These are phyloP conservation scores for Cephaloascus albidus DNA, from an alignment of 805 yeast species.

Conservation along the genomic window DNA sequence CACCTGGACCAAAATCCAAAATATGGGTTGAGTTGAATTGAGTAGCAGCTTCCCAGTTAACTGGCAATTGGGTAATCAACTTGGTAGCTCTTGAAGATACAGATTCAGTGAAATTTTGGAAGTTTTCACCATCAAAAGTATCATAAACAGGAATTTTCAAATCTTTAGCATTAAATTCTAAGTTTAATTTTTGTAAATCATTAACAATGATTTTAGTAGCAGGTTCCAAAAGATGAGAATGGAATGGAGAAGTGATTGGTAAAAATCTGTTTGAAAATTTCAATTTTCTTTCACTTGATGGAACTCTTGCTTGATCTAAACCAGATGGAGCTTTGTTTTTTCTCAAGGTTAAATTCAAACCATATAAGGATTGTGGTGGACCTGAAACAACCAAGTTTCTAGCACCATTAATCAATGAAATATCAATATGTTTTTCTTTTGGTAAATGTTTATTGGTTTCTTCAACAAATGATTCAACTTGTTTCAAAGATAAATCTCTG, in stretches of 20 bases:
- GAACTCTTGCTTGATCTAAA: conserved; percentile 90
- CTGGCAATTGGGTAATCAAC: conserved; percentile 83
- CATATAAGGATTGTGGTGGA: conserved; percentile 96
- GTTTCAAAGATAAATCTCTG: conserved; percentile 74
- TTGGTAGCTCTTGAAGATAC: conserved; percentile 63
- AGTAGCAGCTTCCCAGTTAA: conserved; percentile 91
- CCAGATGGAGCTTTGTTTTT: conserved; percentile 93
- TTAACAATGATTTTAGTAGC: conserved; percentile 59
- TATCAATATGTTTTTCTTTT: conserved; percentile 77
- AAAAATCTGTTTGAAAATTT: conserved; percentile 88
- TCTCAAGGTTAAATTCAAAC: conserved; percentile 86
- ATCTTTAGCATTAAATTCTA: conserved; percentile 45
- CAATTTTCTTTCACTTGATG: conserved; percentile 87
- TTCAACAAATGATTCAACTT: conserved; percentile 71
- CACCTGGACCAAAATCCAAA: conserved; percentile 98
- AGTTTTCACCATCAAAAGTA: conserved; percentile 76
- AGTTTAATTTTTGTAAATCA: conserved; percentile 53
- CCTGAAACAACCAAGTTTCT: conserved; percentile 93
- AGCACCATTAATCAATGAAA: conserved; percentile 92
- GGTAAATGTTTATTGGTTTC: conserved; percentile 93
- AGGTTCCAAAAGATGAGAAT: conserved; percentile 71
- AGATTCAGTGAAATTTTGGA: conserved; percentile 46
- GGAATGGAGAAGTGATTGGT: conserved; percentile 96
- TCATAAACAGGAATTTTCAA: conserved; percentile 85
- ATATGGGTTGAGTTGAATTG: conserved; percentile 76